phyloP scores from a whole-genome alignment of 2,329 filamentous ascomycete genomes.

The Pseudofabraea citricarpa region DNA sequence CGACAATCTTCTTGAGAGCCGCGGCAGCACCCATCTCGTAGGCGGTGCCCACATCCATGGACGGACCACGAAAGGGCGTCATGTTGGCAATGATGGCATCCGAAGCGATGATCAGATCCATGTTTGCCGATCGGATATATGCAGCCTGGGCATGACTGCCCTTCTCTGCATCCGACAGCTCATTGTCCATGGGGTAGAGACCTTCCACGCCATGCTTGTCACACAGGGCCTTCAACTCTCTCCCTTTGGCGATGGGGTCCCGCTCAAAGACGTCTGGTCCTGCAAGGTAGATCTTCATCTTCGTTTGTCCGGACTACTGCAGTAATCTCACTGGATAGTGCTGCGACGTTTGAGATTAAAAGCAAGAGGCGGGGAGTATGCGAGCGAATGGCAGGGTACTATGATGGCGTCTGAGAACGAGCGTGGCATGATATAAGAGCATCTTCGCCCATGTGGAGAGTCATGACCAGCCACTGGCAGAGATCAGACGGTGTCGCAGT shows the following conservation, averaged over 20 bases:
- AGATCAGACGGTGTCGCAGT: no score
- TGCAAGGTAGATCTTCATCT: slow-evolving; percentile 19
- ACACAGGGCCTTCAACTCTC: slow-evolving; percentile 15
- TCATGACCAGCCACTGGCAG: no score
- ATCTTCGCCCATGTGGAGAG: no score
- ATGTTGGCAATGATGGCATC: slow-evolving; percentile 20
- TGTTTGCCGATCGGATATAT: slow-evolving; percentile 18
- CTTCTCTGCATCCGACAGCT: slow-evolving; percentile 6
- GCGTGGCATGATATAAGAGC: no score
- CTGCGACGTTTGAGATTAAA: no score
- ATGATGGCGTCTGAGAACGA: no score
- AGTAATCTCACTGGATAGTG: no score
- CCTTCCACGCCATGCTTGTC: slow-evolving; percentile 11
- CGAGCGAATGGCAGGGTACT: no score
- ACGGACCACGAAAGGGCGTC: slow-evolving; percentile 19
- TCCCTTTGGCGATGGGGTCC: slow-evolving; percentile 12
- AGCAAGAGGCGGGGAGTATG: no score
- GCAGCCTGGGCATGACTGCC: slow-evolving; percentile 11
- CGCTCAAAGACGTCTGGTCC: slow-evolving; percentile 21
- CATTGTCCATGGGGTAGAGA: slow-evolving; percentile 20
- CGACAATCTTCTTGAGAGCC: slow-evolving; percentile 16
- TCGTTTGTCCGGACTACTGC: no score
- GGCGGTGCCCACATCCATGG: slow-evolving; percentile 21
- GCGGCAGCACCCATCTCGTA: slow-evolving; percentile 22
- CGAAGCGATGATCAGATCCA: slow-evolving; percentile 14